Percentiles rank a stretch among this genome's conserved stretches.
phyloP scores from a whole-genome alignment of 331 rosid genomes.

The Pyracantha coccinea region DNA sequence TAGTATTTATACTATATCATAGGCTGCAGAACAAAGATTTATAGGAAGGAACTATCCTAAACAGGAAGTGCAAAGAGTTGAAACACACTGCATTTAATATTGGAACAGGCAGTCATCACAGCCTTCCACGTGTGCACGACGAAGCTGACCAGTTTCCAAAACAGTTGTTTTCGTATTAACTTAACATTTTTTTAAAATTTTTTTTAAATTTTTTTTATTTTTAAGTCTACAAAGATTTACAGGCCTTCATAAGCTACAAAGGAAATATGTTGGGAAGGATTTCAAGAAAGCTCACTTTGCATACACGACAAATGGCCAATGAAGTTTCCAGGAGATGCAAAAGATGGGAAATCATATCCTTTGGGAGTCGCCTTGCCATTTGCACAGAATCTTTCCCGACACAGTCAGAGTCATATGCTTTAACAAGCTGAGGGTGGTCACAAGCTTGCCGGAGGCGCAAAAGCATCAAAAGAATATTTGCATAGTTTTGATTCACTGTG shows the following conservation, averaged over 20 bases:
- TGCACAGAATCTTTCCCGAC: slow-evolving; percentile 64
- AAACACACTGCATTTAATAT: background rate
- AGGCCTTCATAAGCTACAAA: background rate
- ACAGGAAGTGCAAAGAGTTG: background rate
- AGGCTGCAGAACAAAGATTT: background rate
- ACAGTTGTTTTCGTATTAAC: background rate
- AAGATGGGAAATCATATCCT: slow-evolving; percentile 56
- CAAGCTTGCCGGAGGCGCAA: slow-evolving; percentile 99
- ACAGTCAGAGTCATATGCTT: slow-evolving; percentile 57
- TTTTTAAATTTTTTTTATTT: background rate
- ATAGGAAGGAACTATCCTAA: background rate
- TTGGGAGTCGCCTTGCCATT: slow-evolving; percentile 73
- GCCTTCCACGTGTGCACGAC: background rate
- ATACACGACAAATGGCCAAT: slow-evolving; percentile 57
- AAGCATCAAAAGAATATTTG: slow-evolving; percentile 95
- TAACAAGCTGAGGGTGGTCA: slow-evolving; percentile 91
- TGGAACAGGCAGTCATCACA: background rate
- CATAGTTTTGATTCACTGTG: slow-evolving; percentile 94
- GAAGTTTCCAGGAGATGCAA: slow-evolving; percentile 58
- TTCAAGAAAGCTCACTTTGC: slow-evolving; percentile 61
- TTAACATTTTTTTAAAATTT: background rate
- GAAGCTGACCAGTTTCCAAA: background rate
- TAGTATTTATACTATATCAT: background rate
- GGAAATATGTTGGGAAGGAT: background rate
- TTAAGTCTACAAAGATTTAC: background rate